phyloP scores from a whole-genome alignment of 2,329 filamentous ascomycete genomes.

The Xylaria hypoxylon region DNA sequence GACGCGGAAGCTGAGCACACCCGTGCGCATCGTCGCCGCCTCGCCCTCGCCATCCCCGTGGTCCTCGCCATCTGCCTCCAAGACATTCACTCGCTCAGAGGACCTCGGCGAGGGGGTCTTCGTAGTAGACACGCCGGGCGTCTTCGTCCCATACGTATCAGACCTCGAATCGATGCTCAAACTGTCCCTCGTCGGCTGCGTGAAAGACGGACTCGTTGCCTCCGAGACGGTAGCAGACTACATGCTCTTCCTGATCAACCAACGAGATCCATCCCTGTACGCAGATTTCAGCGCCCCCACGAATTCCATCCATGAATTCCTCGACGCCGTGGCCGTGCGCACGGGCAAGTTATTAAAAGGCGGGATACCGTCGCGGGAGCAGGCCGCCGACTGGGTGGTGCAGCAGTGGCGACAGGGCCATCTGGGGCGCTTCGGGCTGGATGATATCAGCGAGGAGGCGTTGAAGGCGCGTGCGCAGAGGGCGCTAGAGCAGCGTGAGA shows the following conservation, averaged over 20 bases:
- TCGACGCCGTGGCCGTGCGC: conserved; percentile 76
- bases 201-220: conserved; percentile 88
- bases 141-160: conserved; percentile 92
- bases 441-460: conserved; percentile 66
- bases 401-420: conserved; percentile 83
- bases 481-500: conserved; percentile 57
- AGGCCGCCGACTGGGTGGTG: conserved; percentile 82
- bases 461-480: conserved; percentile 38
- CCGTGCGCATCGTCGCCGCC: conserved; percentile 76
- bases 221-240: conserved; percentile 87
- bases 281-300: conserved; percentile 74
- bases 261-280: conserved; percentile 72
- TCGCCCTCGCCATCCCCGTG: conserved; percentile 16
- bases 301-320: conserved; percentile 81
- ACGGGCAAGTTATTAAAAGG: conserved; percentile 82
- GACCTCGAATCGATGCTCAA: conserved; percentile 93
- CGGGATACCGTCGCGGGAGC: conserved; percentile 75
- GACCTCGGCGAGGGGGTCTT: conserved; percentile 75
- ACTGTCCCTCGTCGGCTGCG: conserved; percentile 88
- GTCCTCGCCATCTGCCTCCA: no score
- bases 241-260: conserved; percentile 86
- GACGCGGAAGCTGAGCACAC: conserved; percentile 84
- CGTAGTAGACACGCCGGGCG: conserved; percentile 90
- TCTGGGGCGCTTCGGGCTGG: conserved; percentile 81
- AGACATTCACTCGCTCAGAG: no score